Percentiles rank a stretch among this genome's conserved stretches.
Evolutionary conservation across 1,284 basidiomycete species (phyloP).

Genomic region (Coniophora puteana): DNA sequence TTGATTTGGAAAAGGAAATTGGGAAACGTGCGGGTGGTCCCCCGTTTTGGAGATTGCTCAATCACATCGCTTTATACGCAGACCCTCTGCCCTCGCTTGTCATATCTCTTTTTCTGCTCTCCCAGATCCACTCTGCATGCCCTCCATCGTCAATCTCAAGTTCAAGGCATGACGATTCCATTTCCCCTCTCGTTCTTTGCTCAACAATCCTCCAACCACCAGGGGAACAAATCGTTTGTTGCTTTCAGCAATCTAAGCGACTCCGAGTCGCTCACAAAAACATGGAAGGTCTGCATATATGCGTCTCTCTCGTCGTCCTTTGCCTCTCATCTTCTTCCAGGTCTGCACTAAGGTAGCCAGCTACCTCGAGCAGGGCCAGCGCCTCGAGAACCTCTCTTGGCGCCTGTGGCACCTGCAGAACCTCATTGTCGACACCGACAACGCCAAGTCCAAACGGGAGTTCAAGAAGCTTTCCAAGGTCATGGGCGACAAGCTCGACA

Average conservation of each 20-base stretch:
- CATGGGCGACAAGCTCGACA: slow-evolving; percentile 85
- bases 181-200: slow-evolving; percentile 14
- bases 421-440: slow-evolving; percentile 83
- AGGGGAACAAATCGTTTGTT: slow-evolving; percentile 90
- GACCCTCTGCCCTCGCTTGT: no score
- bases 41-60: no score
- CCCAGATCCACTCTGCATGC: slow-evolving; percentile 41
- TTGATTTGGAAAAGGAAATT: no score
- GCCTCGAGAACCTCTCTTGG: slow-evolving; percentile 85
- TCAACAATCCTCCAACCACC: slow-evolving; percentile 18
- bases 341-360: slow-evolving; percentile 83
- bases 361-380: slow-evolving; percentile 81
- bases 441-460: slow-evolving; percentile 79
- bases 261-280: slow-evolving; percentile 76
- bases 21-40: no score
- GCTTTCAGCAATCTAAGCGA: slow-evolving; percentile 83
- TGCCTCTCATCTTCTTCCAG: slow-evolving; percentile 31
- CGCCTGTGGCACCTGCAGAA: slow-evolving; percentile 85
- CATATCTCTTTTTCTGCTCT: slow-evolving; percentile 5
- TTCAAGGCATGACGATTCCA: slow-evolving; percentile 58
- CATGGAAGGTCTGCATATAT: slow-evolving; percentile 77
- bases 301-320: no score
- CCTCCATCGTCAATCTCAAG: slow-evolving; percentile 83
- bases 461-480: slow-evolving; percentile 80
- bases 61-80: no score